Evolutionary conservation across 306 rosid genomes (phyloP).

Genomic region (Cicer yamashitae): DNA sequence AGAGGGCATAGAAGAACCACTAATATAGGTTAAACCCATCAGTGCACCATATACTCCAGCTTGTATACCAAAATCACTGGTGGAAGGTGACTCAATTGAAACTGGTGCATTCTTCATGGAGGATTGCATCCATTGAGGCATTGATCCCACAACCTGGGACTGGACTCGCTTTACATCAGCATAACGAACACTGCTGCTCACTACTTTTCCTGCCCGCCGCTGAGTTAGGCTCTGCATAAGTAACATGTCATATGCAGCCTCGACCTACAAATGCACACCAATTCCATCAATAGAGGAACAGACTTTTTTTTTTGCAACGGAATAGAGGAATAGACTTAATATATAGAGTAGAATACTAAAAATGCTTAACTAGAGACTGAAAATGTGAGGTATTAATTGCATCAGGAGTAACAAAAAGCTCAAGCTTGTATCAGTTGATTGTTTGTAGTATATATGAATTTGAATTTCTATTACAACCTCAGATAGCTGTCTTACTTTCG

Average conservation of each 20-base stretch:
- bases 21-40: conserved; percentile 80
- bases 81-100: conserved; percentile 78
- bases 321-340: neutral
- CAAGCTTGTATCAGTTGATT: neutral
- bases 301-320: neutral
- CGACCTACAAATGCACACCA: conserved; percentile 61
- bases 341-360: neutral
- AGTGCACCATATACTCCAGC: conserved; percentile 96
- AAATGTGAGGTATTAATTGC: neutral
- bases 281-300: conserved; percentile 24
- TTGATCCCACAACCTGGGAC: conserved; percentile 59
- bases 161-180: conserved; percentile 92
- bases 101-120: conserved; percentile 67
- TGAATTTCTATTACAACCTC: neutral
- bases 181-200: conserved; percentile 72
- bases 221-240: conserved; percentile 94
- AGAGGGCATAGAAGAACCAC: conserved; percentile 65
- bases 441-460: no score
- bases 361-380: neutral
- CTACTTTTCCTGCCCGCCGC: conserved; percentile 92
- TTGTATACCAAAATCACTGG: conserved; percentile 80
- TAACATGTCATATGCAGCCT: conserved; percentile 98
- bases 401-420: neutral
- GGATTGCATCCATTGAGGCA: conserved; percentile 84
- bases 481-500: neutral